Evolutionary conservation across 768 basidiomycete species (phyloP).

Genomic region (Serendipita sp.): DNA sequence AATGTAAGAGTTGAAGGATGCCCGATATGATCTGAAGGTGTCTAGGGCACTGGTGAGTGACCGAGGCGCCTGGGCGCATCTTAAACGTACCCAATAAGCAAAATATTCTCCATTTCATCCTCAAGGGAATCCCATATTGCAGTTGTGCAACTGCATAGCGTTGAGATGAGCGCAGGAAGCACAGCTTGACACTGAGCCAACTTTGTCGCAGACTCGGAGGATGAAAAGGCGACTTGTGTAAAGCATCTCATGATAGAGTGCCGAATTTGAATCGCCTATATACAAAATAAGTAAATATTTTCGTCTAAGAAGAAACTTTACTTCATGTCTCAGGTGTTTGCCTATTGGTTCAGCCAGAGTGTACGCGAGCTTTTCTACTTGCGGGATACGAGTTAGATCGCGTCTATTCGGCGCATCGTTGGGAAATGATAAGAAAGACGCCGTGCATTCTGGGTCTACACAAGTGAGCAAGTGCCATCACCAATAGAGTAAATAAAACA

Average conservation of each 20-base stretch:
- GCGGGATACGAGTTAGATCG: conserved; percentile 6
- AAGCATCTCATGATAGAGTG: conserved; percentile 26
- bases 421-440: background rate
- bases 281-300: background rate
- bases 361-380: conserved; percentile 9
- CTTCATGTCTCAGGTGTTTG: background rate
- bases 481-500: conserved; percentile 9
- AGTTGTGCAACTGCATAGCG: conserved; percentile 34
- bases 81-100: background rate
- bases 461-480: background rate
- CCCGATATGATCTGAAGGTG: conserved; percentile 35
- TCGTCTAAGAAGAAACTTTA: background rate
- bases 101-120: conserved; percentile 17
- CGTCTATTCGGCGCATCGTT: background rate
- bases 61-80: background rate
- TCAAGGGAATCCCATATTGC: conserved; percentile 47
- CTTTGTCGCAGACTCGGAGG: conserved; percentile 24
- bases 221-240: conserved; percentile 24
- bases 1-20: conserved; percentile 42
- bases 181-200: conserved; percentile 36
- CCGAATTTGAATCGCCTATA: conserved; percentile 20
- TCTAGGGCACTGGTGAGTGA: conserved; percentile 21
- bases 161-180: conserved; percentile 48
- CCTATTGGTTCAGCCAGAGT: conserved; percentile 7
- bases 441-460: background rate